phyloP scores from a whole-genome alignment of 768 basidiomycete species.

The Lactarius hatsudake region DNA sequence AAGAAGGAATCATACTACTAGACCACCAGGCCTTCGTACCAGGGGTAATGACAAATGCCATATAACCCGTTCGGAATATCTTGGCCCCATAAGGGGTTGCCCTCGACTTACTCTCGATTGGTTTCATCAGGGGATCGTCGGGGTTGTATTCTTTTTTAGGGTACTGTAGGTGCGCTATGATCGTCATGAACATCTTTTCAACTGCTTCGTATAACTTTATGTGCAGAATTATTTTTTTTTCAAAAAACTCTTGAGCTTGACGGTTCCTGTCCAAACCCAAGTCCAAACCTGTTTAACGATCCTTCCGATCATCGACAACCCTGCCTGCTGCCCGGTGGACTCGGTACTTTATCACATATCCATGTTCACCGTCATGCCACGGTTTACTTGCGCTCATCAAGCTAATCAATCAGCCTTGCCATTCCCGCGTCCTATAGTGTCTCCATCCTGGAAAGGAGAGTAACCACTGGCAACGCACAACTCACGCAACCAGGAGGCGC shows the following conservation, averaged over 20 bases:
- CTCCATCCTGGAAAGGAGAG: neutral
- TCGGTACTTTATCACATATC: neutral
- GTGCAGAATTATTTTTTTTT: neutral
- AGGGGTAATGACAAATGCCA: neutral
- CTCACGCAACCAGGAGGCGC: neutral
- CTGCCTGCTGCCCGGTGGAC: neutral
- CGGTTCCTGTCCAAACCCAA: neutral
- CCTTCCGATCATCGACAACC: neutral
- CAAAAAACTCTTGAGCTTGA: neutral
- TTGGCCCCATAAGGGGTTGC: neutral
- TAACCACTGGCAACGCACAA: neutral
- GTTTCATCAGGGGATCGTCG: neutral
- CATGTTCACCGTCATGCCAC: neutral
- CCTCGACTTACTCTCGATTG: neutral
- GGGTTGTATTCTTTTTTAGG: neutral
- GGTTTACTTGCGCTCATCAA: neutral
- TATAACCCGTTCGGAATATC: neutral
- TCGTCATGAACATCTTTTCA: no score
- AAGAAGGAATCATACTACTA: conserved; percentile 29
- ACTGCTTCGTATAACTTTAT: neutral
- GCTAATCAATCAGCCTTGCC: neutral
- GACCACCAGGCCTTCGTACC: conserved; percentile 20
- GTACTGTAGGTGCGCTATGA: no score
- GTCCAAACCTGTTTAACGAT: neutral
- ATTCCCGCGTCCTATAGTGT: neutral